Percentiles rank a stretch among this genome's conserved stretches.
phyloP scores from a whole-genome alignment of 768 basidiomycete genomes.

The Gymnopilus junonius region DNA sequence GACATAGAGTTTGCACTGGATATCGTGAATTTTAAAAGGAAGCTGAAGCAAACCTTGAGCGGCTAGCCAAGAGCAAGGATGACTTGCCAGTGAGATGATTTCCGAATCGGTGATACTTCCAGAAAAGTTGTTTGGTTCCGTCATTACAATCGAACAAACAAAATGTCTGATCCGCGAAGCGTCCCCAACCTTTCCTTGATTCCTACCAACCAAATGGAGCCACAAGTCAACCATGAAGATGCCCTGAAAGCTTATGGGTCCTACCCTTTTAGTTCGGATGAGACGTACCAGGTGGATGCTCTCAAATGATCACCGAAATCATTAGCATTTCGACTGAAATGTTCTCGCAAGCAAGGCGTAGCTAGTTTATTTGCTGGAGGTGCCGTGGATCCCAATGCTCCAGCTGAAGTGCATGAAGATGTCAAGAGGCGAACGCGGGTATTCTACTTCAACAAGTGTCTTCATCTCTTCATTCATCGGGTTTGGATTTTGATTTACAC shows the following conservation, averaged over 20 bases:
- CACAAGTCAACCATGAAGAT: not conserved
- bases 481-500: not conserved
- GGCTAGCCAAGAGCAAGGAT: no score
- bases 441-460: slow-evolving; percentile 74
- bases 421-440: slow-evolving; percentile 58
- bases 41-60: not conserved
- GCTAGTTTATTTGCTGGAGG: slow-evolving; percentile 54
- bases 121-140: slow-evolving; percentile 7
- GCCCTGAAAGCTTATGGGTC: slow-evolving; percentile 15
- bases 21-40: not conserved
- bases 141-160: not conserved
- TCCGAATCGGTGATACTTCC: not conserved
- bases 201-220: slow-evolving; percentile 9
- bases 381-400: slow-evolving; percentile 34
- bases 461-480: slow-evolving; percentile 21
- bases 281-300: slow-evolving; percentile 57
- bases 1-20: slow-evolving; percentile 31
- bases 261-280: slow-evolving; percentile 57
- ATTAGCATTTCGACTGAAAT: not conserved
- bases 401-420: slow-evolving; percentile 47
- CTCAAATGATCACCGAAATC: not conserved
- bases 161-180: not conserved
- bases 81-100: no score
- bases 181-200: not conserved
- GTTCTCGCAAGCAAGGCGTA: slow-evolving; percentile 62